A percentile compares a stretch with the other conserved stretches of the same genome.
Evolutionary conservation across 2,329 filamentous ascomycete genomes (phyloP).

Genomic region (Pestalotiopsis sp.): DNA sequence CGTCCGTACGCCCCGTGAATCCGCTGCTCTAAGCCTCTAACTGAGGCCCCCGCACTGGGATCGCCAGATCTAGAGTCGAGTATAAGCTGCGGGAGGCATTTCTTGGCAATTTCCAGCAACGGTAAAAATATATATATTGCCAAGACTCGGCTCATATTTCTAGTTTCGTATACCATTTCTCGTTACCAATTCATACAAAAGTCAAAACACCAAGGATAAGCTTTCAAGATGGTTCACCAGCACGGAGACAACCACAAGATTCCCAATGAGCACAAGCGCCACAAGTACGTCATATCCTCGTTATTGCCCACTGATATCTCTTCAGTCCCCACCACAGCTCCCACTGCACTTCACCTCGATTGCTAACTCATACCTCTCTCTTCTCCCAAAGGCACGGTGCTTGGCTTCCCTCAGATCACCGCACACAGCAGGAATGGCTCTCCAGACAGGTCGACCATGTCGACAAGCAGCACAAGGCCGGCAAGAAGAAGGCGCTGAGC

Average conservation of each 20-base stretch:
- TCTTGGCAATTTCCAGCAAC: constrained; percentile 6
- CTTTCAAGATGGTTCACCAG: constrained; percentile 48
- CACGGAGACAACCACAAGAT: constrained; percentile 54
- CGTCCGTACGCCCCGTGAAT: not conserved
- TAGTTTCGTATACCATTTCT: not conserved
- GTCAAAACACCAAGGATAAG: not conserved
- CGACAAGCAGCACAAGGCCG: constrained; percentile 40
- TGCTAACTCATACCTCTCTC: not conserved
- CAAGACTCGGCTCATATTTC: not conserved
- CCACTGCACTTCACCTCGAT: not conserved
- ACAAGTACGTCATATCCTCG: constrained; percentile 39
- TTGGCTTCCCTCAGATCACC: constrained; percentile 67
- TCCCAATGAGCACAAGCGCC: constrained; percentile 45
- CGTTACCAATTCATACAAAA: not conserved
- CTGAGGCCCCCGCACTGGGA: not conserved
- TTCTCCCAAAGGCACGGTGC: constrained; percentile 38
- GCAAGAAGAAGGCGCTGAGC: constrained; percentile 46
- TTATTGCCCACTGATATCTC: not conserved
- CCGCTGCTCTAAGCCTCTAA: not conserved
- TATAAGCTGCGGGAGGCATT: constrained; percentile 1
- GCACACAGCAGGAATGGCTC: constrained; percentile 61
- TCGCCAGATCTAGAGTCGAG: not conserved
- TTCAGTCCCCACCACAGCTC: not conserved
- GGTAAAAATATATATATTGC: not conserved
- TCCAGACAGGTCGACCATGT: constrained; percentile 55